These are phyloP conservation scores for Phoenix roebelenii DNA, from an alignment of 176 grass and related monocot genomes.

Conservation along the genomic window DNA sequence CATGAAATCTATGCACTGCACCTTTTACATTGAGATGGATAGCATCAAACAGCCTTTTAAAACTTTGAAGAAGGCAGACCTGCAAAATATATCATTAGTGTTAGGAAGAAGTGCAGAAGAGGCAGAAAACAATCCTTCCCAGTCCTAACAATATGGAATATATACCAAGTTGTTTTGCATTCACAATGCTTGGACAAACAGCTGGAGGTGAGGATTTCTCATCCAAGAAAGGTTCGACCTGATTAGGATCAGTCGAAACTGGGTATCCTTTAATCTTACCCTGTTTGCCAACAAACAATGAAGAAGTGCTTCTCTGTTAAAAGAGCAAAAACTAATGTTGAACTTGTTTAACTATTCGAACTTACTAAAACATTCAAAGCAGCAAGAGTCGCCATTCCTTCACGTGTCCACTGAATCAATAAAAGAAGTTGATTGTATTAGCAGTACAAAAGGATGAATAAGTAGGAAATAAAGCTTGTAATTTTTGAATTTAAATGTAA, in stretches of 20 bases:
- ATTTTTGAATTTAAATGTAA: too few species aligned
- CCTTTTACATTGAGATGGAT: too few species aligned
- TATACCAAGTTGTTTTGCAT: conserved; percentile 72
- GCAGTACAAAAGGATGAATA: too few species aligned
- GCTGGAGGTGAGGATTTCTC: conserved; percentile 40
- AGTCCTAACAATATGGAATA: too few species aligned
- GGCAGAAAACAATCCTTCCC: too few species aligned
- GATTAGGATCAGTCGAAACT: conserved; percentile 58
- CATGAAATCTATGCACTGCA: too few species aligned
- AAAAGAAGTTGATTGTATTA: neutral
- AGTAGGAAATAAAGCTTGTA: too few species aligned
- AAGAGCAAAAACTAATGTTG: neutral
- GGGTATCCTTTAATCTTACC: conserved; percentile 89
- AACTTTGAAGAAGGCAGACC: too few species aligned
- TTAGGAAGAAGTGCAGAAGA: too few species aligned
- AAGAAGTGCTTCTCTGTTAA: neutral
- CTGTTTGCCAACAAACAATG: conserved; percentile 17
- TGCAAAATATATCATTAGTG: too few species aligned
- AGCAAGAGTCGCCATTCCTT: conserved; percentile 86
- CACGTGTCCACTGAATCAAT: conserved; percentile 66
- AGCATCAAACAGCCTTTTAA: too few species aligned
- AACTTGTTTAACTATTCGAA: neutral
- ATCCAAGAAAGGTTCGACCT: conserved; percentile 61
- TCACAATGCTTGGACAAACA: conserved; percentile 84
- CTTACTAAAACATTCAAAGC: conserved; percentile 93